A percentile compares a stretch with the other conserved stretches of the same genome.
phyloP scores from a whole-genome alignment of 169 alveolate genomes.

The Theileria sp. region DNA sequence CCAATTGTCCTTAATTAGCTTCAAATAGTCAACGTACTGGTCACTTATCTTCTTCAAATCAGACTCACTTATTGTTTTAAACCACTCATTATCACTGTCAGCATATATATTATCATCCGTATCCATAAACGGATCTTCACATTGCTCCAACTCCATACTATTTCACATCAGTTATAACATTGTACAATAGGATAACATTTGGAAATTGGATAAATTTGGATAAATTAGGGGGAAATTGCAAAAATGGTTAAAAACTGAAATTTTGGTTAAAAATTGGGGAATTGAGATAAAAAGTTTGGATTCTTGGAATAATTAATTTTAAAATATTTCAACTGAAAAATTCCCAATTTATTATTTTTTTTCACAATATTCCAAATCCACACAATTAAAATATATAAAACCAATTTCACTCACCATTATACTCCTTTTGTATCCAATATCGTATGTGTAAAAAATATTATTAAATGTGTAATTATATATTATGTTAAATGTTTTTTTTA shows the following conservation, averaged over 20 bases:
- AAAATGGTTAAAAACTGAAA: no score
- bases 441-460: background rate
- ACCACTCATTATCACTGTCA: conserved; percentile 32
- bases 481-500: background rate
- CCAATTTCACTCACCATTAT: no score
- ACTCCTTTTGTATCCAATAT: no score
- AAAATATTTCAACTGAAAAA: no score
- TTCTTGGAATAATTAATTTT: background rate
- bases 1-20: conserved; percentile 77
- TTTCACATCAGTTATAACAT: no score
- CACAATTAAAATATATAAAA: background rate
- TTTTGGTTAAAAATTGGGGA: no score
- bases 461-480: background rate
- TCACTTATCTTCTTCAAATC: conserved; percentile 39
- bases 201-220: no score
- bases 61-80: conserved; percentile 17
- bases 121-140: conserved; percentile 32
- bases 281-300: background rate
- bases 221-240: no score
- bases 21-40: conserved; percentile 67
- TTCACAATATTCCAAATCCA: background rate
- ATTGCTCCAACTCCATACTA: background rate
- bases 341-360: background rate
- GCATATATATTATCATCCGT: conserved; percentile 14
- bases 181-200: no score